phyloP scores from a whole-genome alignment of 306 rosid species.

The Astragalus membranaceus region DNA sequence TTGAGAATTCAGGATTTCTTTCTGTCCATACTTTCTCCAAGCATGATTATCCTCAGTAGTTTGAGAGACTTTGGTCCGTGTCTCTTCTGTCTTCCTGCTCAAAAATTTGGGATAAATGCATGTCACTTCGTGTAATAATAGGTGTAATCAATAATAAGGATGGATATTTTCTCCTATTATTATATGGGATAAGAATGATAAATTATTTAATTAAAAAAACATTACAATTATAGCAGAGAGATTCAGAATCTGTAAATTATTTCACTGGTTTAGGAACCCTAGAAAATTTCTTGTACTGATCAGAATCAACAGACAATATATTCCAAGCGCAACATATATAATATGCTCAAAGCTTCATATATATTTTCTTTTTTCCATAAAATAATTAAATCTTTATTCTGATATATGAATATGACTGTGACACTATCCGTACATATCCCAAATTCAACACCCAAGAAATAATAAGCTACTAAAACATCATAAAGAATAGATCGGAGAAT shows the following conservation, averaged over 20 bases:
- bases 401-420: too few relatives aligned
- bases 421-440: slow-evolving; percentile 31
- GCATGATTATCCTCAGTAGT: slow-evolving; percentile 45
- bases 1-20: slow-evolving; percentile 58
- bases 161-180: background rate
- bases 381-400: background rate
- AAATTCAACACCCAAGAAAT: background rate
- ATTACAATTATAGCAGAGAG: too few relatives aligned
- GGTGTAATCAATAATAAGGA: background rate
- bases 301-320: too few relatives aligned
- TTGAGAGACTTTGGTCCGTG: slow-evolving; percentile 15
- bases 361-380: background rate
- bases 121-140: slow-evolving; percentile 7
- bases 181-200: too few relatives aligned
- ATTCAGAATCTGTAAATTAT: too few relatives aligned
- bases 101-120: slow-evolving; percentile 12
- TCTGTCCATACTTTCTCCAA: slow-evolving; percentile 96
- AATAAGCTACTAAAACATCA: background rate
- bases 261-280: too few relatives aligned
- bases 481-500: slow-evolving; percentile 1
- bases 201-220: too few relatives aligned
- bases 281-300: background rate
- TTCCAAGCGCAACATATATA: background rate
- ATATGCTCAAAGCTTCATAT: background rate
- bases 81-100: slow-evolving; percentile 49